A percentile compares a stretch with the other conserved stretches of the same genome.
Evolutionary conservation across 345 rosid species (phyloP).

Genomic region (Combretum micranthum): DNA sequence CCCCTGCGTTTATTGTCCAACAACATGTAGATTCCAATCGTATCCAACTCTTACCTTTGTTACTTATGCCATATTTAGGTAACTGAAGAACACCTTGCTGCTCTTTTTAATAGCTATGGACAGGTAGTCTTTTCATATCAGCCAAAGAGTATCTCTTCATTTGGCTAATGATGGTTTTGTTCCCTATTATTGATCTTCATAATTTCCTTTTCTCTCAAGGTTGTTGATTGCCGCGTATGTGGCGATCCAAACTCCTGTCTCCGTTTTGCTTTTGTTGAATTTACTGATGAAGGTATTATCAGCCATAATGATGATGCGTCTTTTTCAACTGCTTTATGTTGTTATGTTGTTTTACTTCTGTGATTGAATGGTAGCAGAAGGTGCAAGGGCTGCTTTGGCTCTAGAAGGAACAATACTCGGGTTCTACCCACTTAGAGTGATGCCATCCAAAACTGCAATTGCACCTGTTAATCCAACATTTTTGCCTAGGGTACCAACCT

Average conservation of each 20-base stretch:
- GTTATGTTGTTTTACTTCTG: conserved; percentile 10
- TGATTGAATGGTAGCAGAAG: conserved; percentile 47
- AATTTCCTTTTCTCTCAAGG: conserved; percentile 20
- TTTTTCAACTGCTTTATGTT: conserved; percentile 5
- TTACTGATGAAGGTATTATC: conserved; percentile 78
- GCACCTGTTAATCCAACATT: conserved; percentile 99
- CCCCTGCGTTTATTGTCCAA: background rate
- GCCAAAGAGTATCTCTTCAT: background rate
- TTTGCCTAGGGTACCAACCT: conserved; percentile 69
- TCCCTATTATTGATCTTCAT: background rate
- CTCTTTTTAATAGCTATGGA: conserved; percentile 72
- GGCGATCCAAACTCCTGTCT: conserved; percentile 95
- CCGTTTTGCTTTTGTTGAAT: conserved; percentile 92
- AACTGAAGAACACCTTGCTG: conserved; percentile 93
- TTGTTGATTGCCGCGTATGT: conserved; percentile 89
- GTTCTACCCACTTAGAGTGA: conserved; percentile 82
- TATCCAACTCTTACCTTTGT: conserved; percentile 1
- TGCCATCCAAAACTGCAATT: conserved; percentile 98
- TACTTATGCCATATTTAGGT: conserved; percentile 34
- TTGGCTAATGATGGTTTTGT: background rate
- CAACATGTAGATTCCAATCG: background rate
- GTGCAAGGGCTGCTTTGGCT: conserved; percentile 75
- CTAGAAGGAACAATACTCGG: conserved; percentile 89
- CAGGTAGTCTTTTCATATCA: conserved; percentile 32
- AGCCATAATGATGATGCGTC: conserved; percentile 5